Evolutionary conservation across 306 rosid species (phyloP).

Genomic region (Trifolium repens): DNA sequence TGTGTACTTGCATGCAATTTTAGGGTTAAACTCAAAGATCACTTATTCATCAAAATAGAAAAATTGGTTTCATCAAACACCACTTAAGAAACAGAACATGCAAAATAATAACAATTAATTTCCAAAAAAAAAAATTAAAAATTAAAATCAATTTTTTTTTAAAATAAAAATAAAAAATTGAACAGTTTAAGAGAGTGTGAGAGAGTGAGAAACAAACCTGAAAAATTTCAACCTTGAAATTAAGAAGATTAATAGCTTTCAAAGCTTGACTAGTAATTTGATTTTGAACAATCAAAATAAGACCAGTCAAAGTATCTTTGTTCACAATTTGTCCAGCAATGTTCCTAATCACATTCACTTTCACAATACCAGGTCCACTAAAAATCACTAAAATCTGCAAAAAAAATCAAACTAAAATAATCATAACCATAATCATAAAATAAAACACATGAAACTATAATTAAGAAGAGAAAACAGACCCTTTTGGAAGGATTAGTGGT

Average conservation of each 20-base stretch:
- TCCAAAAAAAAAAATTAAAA: background rate
- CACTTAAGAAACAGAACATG: conserved; percentile 19
- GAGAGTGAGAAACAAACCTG: conserved; percentile 64
- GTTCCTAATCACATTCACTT: conserved; percentile 61
- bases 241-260: conserved; percentile 60
- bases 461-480: conserved; percentile 25
- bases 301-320: conserved; percentile 67
- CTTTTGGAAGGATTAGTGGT: conserved; percentile 65
- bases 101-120: background rate
- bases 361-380: conserved; percentile 64
- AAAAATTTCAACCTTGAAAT: conserved; percentile 81
- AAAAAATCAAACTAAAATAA: background rate
- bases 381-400: conserved; percentile 76
- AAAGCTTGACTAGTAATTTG: conserved; percentile 76
- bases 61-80: background rate
- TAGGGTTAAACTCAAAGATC: background rate
- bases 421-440: background rate
- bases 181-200: background rate
- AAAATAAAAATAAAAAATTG: no score
- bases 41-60: background rate
- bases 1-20: conserved; percentile 28
- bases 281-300: conserved; percentile 68
- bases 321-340: conserved; percentile 66
- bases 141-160: no score
- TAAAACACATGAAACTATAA: background rate